Conservation (phyloP, 2,329 filamentous ascomycete species). For the Herpotrichia juniperi region DNA sequence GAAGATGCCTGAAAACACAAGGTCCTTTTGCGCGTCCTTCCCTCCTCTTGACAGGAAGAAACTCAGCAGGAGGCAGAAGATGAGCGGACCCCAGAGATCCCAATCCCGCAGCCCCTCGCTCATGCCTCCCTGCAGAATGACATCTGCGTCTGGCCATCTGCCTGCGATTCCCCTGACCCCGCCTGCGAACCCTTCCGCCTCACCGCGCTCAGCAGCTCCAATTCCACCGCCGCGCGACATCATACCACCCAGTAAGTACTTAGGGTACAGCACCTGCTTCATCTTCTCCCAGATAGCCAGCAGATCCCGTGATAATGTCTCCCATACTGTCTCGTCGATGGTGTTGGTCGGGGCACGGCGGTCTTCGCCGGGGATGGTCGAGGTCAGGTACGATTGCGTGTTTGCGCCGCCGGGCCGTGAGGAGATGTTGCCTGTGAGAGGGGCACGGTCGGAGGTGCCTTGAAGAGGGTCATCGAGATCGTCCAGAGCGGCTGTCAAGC, state of each 20-base stretch:
- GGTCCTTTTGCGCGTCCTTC: slow-evolving; percentile 77
- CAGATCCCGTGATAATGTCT: slow-evolving; percentile 90
- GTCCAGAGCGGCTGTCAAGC: slow-evolving; percentile 74
- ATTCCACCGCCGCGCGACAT: slow-evolving; percentile 64
- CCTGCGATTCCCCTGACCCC: slow-evolving; percentile 62
- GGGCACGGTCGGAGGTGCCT: slow-evolving; percentile 72
- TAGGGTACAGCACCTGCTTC: slow-evolving; percentile 94
- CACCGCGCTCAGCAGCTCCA: slow-evolving; percentile 63
- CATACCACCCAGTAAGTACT: slow-evolving; percentile 81
- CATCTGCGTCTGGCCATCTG: slow-evolving; percentile 71
- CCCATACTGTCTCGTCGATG: slow-evolving; percentile 97
- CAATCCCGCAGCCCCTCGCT: slow-evolving; percentile 90
- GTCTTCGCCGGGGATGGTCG: slow-evolving; percentile 90
- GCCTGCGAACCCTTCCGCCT: slow-evolving; percentile 51
- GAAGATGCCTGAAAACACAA: slow-evolving; percentile 96
- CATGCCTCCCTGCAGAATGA: slow-evolving; percentile 73
- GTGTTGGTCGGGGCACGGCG: slow-evolving; percentile 88
- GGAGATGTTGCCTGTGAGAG: slow-evolving; percentile 84
- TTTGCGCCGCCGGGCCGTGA: slow-evolving; percentile 57
- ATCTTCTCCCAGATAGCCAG: slow-evolving; percentile 97
- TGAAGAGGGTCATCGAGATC: slow-evolving; percentile 89
- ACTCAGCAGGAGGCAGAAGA: slow-evolving; percentile 90
- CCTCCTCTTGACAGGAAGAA: slow-evolving; percentile 86
- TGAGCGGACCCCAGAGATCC: slow-evolving; percentile 96
- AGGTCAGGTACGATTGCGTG: slow-evolving; percentile 84